These are phyloP conservation scores for Umbelopsis sp. DNA, from an alignment of 192 early-diverging fungal genomes.

Conservation along the genomic window DNA sequence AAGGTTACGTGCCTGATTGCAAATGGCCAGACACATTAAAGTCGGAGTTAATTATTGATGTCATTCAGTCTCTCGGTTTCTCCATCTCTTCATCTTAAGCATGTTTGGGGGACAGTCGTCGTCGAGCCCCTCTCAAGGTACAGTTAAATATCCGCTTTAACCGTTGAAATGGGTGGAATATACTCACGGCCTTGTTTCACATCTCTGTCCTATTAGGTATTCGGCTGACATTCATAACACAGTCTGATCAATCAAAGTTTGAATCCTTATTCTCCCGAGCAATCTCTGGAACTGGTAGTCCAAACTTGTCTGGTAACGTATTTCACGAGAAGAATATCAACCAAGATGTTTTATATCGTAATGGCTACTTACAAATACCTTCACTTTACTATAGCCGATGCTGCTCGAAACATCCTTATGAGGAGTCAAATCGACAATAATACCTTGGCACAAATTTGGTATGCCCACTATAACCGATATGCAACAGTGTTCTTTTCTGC, in stretches of 20 bases:
- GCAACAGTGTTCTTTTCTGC: neutral
- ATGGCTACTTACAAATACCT: neutral
- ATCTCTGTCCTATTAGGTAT: constrained; percentile 21
- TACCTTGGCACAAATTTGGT: constrained; percentile 47
- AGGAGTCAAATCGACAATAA: constrained; percentile 35
- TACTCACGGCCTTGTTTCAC: neutral
- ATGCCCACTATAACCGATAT: neutral
- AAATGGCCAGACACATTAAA: neutral
- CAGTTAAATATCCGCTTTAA: neutral
- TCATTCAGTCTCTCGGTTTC: constrained; percentile 4
- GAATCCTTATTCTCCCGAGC: constrained; percentile 37
- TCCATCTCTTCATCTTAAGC: constrained; percentile 17
- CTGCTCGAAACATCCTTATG: constrained; percentile 37
- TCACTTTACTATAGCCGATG: constrained; percentile 25
- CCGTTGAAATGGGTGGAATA: neutral
- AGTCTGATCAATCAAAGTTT: constrained; percentile 41
- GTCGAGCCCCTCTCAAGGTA: constrained; percentile 15
- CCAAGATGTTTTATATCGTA: neutral
- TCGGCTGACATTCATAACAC: constrained; percentile 43
- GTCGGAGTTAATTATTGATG: constrained; percentile 17
- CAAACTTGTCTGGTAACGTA: constrained; percentile 32
- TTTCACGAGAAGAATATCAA: neutral
- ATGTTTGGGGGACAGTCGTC: constrained; percentile 13
- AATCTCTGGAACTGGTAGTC: constrained; percentile 10
- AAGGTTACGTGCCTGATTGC: constrained; percentile 1